Evolutionary conservation across 352 stramenopile species (phyloP).

Genomic region (Blastocystis sp.): DNA sequence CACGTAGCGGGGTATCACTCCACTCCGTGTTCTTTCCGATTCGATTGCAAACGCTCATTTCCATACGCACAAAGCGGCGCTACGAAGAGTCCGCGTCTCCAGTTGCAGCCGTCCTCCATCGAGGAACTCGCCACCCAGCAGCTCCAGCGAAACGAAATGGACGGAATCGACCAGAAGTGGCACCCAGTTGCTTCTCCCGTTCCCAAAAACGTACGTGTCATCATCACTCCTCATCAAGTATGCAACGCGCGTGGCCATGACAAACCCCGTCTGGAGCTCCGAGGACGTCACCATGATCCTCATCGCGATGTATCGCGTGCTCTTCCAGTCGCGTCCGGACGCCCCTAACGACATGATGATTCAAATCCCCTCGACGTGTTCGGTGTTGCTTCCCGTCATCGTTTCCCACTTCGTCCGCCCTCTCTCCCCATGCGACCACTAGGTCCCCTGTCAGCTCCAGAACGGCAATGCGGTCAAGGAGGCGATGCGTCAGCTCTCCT

Average conservation of each 20-base stretch:
- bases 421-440: background rate
- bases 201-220: background rate
- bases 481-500: constrained; percentile 6
- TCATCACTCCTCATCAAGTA: background rate
- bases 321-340: constrained; percentile 35
- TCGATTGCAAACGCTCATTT: no score
- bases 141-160: constrained; percentile 47
- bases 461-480: constrained; percentile 24
- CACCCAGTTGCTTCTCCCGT: background rate
- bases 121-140: constrained; percentile 47
- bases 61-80: no score
- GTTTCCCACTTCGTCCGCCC: background rate
- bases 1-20: no score
- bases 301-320: constrained; percentile 41
- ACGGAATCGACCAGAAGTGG: background rate
- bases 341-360: constrained; percentile 55
- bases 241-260: background rate
- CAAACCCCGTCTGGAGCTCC: background rate
- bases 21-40: no score
- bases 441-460: constrained; percentile 1
- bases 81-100: no score
- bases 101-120: constrained; percentile 11
- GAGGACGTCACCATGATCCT: constrained; percentile 22
- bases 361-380: constrained; percentile 24
- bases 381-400: background rate